These are phyloP conservation scores for Apophysomyces sp. DNA, from an alignment of 371 early-diverging fungal genomes.

Conservation along the genomic window DNA sequence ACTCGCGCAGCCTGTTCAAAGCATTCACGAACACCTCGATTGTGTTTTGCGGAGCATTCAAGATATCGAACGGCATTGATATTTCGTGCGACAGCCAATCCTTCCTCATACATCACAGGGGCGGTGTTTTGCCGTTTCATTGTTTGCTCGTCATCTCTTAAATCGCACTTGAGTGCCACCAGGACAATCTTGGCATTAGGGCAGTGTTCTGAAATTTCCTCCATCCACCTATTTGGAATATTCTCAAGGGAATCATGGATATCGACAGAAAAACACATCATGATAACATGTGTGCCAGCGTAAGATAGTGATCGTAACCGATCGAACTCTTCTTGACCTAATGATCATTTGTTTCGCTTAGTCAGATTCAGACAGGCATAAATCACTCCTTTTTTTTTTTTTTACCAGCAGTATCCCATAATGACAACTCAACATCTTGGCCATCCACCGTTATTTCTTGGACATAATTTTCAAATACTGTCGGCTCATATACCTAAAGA, in stretches of 20 bases:
- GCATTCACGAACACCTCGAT: constrained; percentile 52
- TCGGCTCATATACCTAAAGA: constrained; percentile 63
- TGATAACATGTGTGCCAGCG: constrained; percentile 50
- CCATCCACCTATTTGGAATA: constrained; percentile 53
- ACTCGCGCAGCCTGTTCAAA: constrained; percentile 55
- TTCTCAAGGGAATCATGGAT: constrained; percentile 56
- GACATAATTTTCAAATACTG: constrained; percentile 88
- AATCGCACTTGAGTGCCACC: constrained; percentile 59
- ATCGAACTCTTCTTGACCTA: constrained; percentile 70
- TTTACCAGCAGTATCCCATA: constrained; percentile 95
- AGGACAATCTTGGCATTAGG: constrained; percentile 48
- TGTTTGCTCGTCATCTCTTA: constrained; percentile 39
- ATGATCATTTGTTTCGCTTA: not conserved
- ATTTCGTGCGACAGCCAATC: constrained; percentile 40
- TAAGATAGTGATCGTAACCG: constrained; percentile 53
- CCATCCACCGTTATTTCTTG: constrained; percentile 79
- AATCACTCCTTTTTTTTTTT: not conserved
- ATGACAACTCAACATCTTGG: constrained; percentile 74
- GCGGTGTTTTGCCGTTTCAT: constrained; percentile 11
- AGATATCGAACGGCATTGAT: constrained; percentile 51
- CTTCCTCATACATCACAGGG: constrained; percentile 52
- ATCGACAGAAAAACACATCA: constrained; percentile 62
- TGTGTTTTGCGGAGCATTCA: constrained; percentile 57
- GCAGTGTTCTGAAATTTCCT: constrained; percentile 46
- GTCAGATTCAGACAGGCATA: not conserved